A percentile compares a stretch with the other conserved stretches of the same genome.
phyloP scores from a whole-genome alignment of 1,284 basidiomycete genomes.

The Ustilago curta region DNA sequence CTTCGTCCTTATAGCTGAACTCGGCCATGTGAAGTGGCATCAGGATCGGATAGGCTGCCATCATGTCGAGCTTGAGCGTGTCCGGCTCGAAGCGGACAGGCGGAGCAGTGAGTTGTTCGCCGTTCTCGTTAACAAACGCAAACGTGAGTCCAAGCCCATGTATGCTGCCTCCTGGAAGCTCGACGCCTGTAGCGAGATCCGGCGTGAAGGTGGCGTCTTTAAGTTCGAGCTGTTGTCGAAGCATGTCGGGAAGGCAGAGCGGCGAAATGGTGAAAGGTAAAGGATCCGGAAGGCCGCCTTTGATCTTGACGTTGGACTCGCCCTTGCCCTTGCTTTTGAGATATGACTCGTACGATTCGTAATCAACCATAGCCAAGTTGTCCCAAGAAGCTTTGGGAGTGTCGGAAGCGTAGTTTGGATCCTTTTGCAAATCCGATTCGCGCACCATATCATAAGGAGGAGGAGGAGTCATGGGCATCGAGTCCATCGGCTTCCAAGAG shows the following conservation, averaged over 20 bases:
- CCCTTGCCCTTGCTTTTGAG: constrained; percentile 14
- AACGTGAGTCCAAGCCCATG: constrained; percentile 27
- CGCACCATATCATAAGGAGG: constrained; percentile 34
- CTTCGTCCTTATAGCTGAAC: constrained; percentile 28
- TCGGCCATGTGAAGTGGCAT: constrained; percentile 49
- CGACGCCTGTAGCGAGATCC: constrained; percentile 26
- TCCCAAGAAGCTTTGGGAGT: constrained; percentile 19
- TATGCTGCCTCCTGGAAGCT: constrained; percentile 27
- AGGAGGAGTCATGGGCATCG: constrained; percentile 39
- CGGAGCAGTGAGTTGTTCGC: constrained; percentile 24
- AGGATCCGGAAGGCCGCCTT: constrained; percentile 39
- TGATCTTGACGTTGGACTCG: constrained; percentile 22
- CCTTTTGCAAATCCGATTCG: constrained; percentile 9
- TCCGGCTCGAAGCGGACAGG: constrained; percentile 38
- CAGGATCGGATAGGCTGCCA: constrained; percentile 47
- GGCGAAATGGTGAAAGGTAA: constrained; percentile 52
- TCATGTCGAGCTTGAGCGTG: constrained; percentile 41
- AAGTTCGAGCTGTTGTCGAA: constrained; percentile 30
- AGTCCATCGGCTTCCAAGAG: constrained; percentile 52
- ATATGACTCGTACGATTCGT: constrained; percentile 37
- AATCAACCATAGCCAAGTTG: constrained; percentile 41
- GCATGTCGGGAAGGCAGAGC: constrained; percentile 40
- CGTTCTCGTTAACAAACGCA: constrained; percentile 26
- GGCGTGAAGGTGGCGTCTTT: constrained; percentile 33
- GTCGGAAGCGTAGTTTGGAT: constrained; percentile 11